Base-by-base conservation (phyloP, 129 eudicot genomes). In the Cynara cardunculus region DNA sequence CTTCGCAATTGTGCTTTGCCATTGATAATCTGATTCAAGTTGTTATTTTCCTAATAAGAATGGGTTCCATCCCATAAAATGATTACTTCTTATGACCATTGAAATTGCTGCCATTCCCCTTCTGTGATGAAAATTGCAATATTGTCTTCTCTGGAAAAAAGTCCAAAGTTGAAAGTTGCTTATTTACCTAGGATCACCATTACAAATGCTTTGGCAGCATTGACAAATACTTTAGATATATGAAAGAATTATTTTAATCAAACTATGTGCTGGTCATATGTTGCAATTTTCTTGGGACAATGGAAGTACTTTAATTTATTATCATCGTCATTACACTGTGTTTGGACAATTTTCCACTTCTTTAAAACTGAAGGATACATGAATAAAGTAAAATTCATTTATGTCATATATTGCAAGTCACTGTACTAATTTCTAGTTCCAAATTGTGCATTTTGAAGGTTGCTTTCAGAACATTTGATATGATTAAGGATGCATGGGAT, bases 401-500 rank as follows among this genome's bases (percentile, higher is more conserved):
- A 46, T 44, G 34, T 65, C 25, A n/a, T 4, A 75, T 44, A 70
- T 37, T 72, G 79, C 18, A 56, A 71, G 62, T 25, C 37, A 37
- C 61, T 46, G 75, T 62, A 69, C 30, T 75, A 25, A 74, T 32
- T 65, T 16, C 5, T 7, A 27, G 27, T 46, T 61, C 75, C 39
- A 78, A 24, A 18, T 39, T 74, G 56, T 78, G 62, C 69, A 80
- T 70, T 39, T 70, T 61, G 32, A 81, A 94, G 97, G 97, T 92
- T 74, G 84, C 88, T 65, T 91, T 90, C 75, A 87, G 98, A 86
- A 86, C 92, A 74, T 83, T 72, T 69, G 95, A 93, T 79, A 92
- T 96, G 92, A 79, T 91, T 69, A 81, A 82, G 78, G 94, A 94
- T 85, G 91, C 91, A 19, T 85, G 87, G 78, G 87, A 75, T 76